A percentile compares a stretch with the other conserved stretches of the same genome.
phyloP scores from a whole-genome alignment of 768 basidiomycete species.

The Auricularia sp. region DNA sequence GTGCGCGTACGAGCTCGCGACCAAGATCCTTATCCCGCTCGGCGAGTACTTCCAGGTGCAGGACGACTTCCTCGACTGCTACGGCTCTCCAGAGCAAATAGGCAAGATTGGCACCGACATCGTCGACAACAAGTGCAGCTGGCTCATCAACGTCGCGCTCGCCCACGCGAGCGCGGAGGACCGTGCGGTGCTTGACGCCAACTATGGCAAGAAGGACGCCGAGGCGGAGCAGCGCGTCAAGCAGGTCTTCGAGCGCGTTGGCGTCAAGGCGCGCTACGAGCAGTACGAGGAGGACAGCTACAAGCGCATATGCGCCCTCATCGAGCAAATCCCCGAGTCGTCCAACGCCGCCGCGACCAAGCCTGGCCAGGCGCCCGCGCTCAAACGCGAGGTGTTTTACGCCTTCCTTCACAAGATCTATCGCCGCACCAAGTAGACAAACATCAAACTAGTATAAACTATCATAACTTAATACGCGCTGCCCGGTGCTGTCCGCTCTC shows the following conservation, averaged over 20 bases:
- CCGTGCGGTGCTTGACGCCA: conserved; percentile 48
- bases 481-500: no score
- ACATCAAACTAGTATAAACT: no score
- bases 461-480: no score
- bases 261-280: conserved; percentile 55
- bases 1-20: conserved; percentile 58
- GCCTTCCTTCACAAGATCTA: conserved; percentile 85
- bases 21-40: conserved; percentile 77
- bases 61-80: conserved; percentile 94
- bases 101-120: conserved; percentile 99
- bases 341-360: conserved; percentile 12
- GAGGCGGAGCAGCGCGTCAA: conserved; percentile 53
- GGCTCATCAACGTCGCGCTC: conserved; percentile 88
- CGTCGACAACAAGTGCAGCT: conserved; percentile 96
- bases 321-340: conserved; percentile 62
- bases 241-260: conserved; percentile 60
- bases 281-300: conserved; percentile 75
- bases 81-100: conserved; percentile 79
- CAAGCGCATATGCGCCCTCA: conserved; percentile 52
- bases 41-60: conserved; percentile 99
- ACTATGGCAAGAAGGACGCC: conserved; percentile 44
- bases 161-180: conserved; percentile 44
- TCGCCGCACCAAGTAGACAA: conserved; percentile 40
- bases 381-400: conserved; percentile 64
- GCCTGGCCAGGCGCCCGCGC: conserved; percentile 23